Percentiles rank a stretch among this genome's conserved stretches.
Evolutionary conservation across 2,329 filamentous ascomycete species (phyloP).

Genomic region (Lecanicillium sp.): DNA sequence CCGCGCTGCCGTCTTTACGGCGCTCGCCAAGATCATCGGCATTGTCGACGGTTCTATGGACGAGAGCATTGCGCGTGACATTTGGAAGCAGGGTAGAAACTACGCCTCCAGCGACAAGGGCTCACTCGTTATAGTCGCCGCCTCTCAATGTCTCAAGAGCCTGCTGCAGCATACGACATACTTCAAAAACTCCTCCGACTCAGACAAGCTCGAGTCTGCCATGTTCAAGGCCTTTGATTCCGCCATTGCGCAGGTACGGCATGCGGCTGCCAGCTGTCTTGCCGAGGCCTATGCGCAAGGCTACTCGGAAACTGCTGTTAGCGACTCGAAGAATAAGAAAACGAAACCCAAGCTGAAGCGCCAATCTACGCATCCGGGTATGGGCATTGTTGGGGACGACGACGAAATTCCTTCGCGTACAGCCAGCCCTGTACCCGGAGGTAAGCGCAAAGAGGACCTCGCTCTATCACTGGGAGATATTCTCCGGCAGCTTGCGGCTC

Average conservation of each 20-base stretch:
- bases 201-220: constrained; percentile 77
- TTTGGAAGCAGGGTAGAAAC: constrained; percentile 86
- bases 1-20: constrained; percentile 68
- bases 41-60: constrained; percentile 76
- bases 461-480: constrained; percentile 72
- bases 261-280: constrained; percentile 80
- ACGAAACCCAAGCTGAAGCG: constrained; percentile 56
- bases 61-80: constrained; percentile 76
- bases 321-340: constrained; percentile 61
- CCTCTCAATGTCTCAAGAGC: constrained; percentile 72
- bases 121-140: constrained; percentile 68
- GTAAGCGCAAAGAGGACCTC: constrained; percentile 65
- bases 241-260: constrained; percentile 65
- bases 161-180: constrained; percentile 67
- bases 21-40: constrained; percentile 67
- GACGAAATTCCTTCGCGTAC: constrained; percentile 64
- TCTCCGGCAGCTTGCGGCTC: constrained; percentile 68
- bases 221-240: constrained; percentile 87
- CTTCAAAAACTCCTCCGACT: constrained; percentile 84
- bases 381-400: constrained; percentile 61
- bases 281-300: constrained; percentile 77
- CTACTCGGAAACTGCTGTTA: constrained; percentile 47
- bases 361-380: constrained; percentile 50
- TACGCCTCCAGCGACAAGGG: constrained; percentile 76
- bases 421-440: constrained; percentile 63